phyloP scores from a whole-genome alignment of 306 rosid genomes.

The Acacia acuminata region DNA sequence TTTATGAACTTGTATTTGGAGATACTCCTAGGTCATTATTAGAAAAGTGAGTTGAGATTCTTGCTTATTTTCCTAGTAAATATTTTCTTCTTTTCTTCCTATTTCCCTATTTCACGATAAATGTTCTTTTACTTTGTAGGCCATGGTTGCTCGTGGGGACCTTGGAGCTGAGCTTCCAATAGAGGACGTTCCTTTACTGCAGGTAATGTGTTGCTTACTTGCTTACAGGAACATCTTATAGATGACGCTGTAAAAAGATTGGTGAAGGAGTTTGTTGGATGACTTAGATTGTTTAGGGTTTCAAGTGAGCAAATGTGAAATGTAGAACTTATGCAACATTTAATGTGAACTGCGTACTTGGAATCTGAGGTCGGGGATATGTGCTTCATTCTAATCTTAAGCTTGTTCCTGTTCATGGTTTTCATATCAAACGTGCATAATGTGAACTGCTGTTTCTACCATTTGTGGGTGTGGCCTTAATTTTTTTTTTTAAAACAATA shows the following conservation, averaged over 20 bases:
- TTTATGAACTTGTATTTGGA: neutral
- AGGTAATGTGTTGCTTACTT: constrained; percentile 50
- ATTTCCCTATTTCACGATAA: constrained; percentile 6
- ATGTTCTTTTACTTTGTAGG: constrained; percentile 54
- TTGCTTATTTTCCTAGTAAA: neutral
- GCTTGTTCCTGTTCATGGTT: constrained; percentile 15
- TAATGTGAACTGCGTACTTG: neutral
- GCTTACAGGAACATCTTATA: constrained; percentile 7
- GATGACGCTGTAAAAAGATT: neutral
- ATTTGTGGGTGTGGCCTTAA: neutral
- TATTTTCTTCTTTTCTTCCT: neutral
- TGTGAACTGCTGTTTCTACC: constrained; percentile 9
- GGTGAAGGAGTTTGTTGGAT: neutral
- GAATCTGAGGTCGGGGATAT: neutral
- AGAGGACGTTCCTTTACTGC: constrained; percentile 94
- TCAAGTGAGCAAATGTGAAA: constrained; percentile 4
- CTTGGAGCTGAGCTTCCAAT: constrained; percentile 99
- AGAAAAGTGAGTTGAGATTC: neutral
- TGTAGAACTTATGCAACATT: neutral
- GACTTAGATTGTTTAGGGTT: neutral
- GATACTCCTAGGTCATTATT: neutral
- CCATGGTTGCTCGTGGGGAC: constrained; percentile 99
- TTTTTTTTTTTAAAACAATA: neutral
- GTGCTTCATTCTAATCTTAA: neutral
- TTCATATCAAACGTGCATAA: constrained; percentile 15